These are phyloP conservation scores for Candida succiphila DNA, from an alignment of 805 yeast species.

Conservation along the genomic window DNA sequence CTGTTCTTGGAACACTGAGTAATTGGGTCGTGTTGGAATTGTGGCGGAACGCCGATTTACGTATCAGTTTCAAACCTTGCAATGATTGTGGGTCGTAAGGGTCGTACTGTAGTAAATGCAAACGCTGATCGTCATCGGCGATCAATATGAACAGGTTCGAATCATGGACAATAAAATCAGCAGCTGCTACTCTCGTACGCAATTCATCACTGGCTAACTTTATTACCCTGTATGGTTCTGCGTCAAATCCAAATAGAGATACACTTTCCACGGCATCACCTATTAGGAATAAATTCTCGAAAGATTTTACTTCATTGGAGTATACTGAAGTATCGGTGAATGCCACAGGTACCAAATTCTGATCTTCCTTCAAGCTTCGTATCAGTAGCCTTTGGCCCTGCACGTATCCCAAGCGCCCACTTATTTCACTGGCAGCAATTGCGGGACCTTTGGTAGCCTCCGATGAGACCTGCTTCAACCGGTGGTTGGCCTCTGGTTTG, in stretches of 20 bases:
- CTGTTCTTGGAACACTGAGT: constrained; percentile 31
- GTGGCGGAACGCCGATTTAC: constrained; percentile 59
- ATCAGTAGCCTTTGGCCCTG: constrained; percentile 81
- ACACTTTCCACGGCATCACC: constrained; percentile 77
- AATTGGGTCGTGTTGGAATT: constrained; percentile 53
- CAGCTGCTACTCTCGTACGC: constrained; percentile 49
- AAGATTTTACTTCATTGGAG: constrained; percentile 69
- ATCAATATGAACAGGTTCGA: constrained; percentile 57
- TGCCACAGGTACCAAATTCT: constrained; percentile 85
- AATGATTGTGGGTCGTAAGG: constrained; percentile 84
- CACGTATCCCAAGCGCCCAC: constrained; percentile 74
- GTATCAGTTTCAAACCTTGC: constrained; percentile 68
- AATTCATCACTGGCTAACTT: constrained; percentile 66
- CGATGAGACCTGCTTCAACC: constrained; percentile 58
- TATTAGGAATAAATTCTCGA: constrained; percentile 70
- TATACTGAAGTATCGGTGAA: constrained; percentile 80
- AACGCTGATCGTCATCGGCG: constrained; percentile 55
- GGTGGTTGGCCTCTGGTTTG: constrained; percentile 72
- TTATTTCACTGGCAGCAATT: constrained; percentile 62
- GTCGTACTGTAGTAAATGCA: constrained; percentile 76
- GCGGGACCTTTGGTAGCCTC: constrained; percentile 83
- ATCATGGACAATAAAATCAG: constrained; percentile 70
- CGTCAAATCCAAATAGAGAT: constrained; percentile 82
- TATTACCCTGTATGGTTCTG: constrained; percentile 87
- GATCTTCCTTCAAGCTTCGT: constrained; percentile 68